A percentile compares a stretch with the other conserved stretches of the same genome.
These are phyloP conservation scores for Pleomassaria siparia DNA, from an alignment of 2,329 filamentous ascomycete genomes.

Conservation along the genomic window DNA sequence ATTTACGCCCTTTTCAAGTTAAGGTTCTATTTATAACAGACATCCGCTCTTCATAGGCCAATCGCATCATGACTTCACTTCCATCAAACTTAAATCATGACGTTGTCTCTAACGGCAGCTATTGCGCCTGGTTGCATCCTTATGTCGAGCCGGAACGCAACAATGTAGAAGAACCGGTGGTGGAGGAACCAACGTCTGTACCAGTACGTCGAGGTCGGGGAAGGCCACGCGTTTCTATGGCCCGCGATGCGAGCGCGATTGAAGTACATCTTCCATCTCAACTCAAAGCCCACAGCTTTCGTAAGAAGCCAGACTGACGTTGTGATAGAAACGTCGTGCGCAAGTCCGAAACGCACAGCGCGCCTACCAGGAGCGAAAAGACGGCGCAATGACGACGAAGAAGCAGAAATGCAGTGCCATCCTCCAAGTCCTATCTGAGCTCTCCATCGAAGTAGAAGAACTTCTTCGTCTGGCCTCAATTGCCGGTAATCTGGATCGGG, in stretches of 20 bases:
- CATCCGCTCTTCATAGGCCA: too few species aligned
- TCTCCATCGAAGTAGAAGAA: conserved; percentile 22
- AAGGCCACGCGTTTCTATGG: conserved; percentile 19
- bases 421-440: conserved; percentile 22
- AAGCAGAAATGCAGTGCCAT: conserved; percentile 21
- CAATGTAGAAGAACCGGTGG: neutral
- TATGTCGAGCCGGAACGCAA: neutral
- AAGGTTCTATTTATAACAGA: neutral
- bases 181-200: neutral
- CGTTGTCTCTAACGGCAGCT: neutral
- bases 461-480: conserved; percentile 17
- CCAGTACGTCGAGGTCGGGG: conserved; percentile 18
- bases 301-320: neutral
- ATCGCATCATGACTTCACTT: neutral
- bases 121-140: conserved; percentile 1
- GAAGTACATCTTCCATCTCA: conserved; percentile 17
- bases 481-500: conserved; percentile 14
- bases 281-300: neutral
- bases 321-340: conserved; percentile 25
- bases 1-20: neutral
- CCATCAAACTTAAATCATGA: neutral
- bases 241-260: conserved; percentile 19
- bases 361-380: conserved; percentile 28
- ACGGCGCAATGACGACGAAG: conserved; percentile 17
- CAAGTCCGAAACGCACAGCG: conserved; percentile 27